Evolutionary conservation across 495 filamentous ascomycete species (phyloP), one percentile per base, ranked within the genome.

Genomic region (Achaetomiella virescens): DNA sequence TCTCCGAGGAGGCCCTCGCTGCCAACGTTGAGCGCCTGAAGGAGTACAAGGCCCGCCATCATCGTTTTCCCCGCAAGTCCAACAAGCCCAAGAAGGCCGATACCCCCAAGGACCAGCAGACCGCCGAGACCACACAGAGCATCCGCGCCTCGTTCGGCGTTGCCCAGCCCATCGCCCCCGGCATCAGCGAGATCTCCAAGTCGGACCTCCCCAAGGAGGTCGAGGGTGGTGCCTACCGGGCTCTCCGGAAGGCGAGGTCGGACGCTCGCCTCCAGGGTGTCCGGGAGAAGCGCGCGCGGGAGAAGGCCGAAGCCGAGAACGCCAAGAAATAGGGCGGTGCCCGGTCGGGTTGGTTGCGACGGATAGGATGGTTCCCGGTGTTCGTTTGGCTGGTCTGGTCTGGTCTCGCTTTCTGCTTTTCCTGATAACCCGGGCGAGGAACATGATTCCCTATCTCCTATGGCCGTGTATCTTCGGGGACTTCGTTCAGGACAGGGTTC

Each of bases 21-120:
- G 81, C 80, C 79, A 98, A 98, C 78, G 95, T 97, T 62, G 86
- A 86, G 72, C 93, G 93, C 68, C 88, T 98, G 63, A 88, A 95
- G 81, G 89, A 86, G 71, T 98, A 96, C 90, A 87, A 85, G 78
- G 83, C 82, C 62, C 89, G 91, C 69, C 76, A n/a, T 98, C 70
- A 95, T 98, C 78, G 79, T 98, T 74, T 97, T 97, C 86, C 93
- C 68, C 90, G 90, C 81, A 92, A 90, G 78, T 79, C 82, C 70
- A 90, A 90, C 77, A 86, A 93, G 78, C 79, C 84, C 77, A 96
- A 92, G 86, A 86, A 84, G 66, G 83, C 84, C 72, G 93, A 97
- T 76, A 85, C 88, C 68, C 84, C 87, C 71, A 90, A 93, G 73
- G 91, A 95, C 61, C 82, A 93, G 75, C 84, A 84, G 69, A 81